phyloP scores from a whole-genome alignment of 768 basidiomycete species.

The Pisolithus tinctorius region DNA sequence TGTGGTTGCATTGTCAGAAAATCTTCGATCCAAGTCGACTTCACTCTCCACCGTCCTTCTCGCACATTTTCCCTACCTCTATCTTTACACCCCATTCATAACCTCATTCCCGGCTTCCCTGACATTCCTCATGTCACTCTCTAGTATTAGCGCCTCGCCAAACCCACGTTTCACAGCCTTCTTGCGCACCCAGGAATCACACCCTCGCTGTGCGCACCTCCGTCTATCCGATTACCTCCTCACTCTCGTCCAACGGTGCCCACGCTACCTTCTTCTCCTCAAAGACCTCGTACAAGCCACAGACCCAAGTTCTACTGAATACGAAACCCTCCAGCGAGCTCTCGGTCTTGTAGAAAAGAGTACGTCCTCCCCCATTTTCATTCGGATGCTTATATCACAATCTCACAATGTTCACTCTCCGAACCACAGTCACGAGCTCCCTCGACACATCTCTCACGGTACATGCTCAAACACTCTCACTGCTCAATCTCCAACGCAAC shows the following conservation, averaged over 20 bases:
- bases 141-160: constrained; percentile 34
- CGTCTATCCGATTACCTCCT: constrained; percentile 81
- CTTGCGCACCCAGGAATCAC: constrained; percentile 56
- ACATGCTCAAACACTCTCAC: constrained; percentile 67
- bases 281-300: constrained; percentile 75
- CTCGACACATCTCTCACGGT: constrained; percentile 75
- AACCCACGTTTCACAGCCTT: constrained; percentile 52
- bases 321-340: constrained; percentile 50
- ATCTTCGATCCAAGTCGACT: constrained; percentile 31
- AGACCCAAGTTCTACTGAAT: constrained; percentile 58
- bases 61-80: constrained; percentile 83
- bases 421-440: constrained; percentile 57
- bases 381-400: background rate
- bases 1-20: constrained; percentile 49
- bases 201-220: constrained; percentile 66
- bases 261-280: constrained; percentile 76
- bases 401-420: constrained; percentile 2
- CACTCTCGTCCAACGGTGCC: constrained; percentile 83
- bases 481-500: constrained; percentile 73
- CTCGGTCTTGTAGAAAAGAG: constrained; percentile 71
- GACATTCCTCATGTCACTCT: constrained; percentile 48
- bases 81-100: constrained; percentile 80
- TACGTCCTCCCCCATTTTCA: constrained; percentile 22
- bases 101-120: constrained; percentile 72
- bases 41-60: constrained; percentile 56